Evolutionary conservation across 2,329 filamentous ascomycete species (phyloP).

Genomic region (Colletotrichum somersetense): DNA sequence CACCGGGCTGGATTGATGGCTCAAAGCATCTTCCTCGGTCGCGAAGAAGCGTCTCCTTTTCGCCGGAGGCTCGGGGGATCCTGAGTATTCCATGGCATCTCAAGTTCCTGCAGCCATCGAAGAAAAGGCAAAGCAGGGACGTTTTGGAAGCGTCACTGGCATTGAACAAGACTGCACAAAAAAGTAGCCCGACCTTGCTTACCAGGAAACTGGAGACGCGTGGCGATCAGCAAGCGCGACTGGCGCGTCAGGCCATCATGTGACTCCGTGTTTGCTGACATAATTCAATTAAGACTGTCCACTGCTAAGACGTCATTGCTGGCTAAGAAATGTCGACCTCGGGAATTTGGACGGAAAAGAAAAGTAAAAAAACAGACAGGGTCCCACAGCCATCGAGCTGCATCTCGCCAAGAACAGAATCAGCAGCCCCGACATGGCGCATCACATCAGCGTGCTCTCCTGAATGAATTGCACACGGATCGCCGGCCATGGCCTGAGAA

Average conservation of each 20-base stretch:
- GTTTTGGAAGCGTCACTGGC: not conserved
- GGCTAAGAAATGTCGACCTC: slow-evolving; percentile 22
- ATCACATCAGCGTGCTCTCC: slow-evolving; percentile 41
- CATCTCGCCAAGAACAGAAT: slow-evolving; percentile 19
- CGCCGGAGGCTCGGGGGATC: slow-evolving; percentile 57
- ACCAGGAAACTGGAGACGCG: slow-evolving; percentile 54
- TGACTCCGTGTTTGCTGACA: slow-evolving; percentile 51
- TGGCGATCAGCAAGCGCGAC: slow-evolving; percentile 49
- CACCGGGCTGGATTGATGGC: slow-evolving; percentile 35
- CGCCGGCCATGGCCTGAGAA: slow-evolving; percentile 54
- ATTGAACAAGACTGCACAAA: slow-evolving; percentile 10
- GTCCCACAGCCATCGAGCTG: slow-evolving; percentile 27
- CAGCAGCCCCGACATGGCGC: slow-evolving; percentile 37
- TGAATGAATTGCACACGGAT: slow-evolving; percentile 57
- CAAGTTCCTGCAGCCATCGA: not conserved
- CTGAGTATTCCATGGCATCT: slow-evolving; percentile 54
- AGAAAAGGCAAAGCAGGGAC: not conserved
- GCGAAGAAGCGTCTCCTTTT: slow-evolving; percentile 63
- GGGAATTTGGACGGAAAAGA: not conserved
- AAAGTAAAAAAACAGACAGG: not conserved
- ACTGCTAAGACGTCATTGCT: slow-evolving; percentile 36
- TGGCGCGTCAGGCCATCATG: slow-evolving; percentile 55
- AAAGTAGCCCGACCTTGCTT: not conserved
- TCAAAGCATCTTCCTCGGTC: slow-evolving; percentile 49
- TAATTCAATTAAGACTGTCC: slow-evolving; percentile 31